These are phyloP conservation scores for Sonneratia caseolaris DNA, from an alignment of 345 rosid genomes.

Conservation along the genomic window DNA sequence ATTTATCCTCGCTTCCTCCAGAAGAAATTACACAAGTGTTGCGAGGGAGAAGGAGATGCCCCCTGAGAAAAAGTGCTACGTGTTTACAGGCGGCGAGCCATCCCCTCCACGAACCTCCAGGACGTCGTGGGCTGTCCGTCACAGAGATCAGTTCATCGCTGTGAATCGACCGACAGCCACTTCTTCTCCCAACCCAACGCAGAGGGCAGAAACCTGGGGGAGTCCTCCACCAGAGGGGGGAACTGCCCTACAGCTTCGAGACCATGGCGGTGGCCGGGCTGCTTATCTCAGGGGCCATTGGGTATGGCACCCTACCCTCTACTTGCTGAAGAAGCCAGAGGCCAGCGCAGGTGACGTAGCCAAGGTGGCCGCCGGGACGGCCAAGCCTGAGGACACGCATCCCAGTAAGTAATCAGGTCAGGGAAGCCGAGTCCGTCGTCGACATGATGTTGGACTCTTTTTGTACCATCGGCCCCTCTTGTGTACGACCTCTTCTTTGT, in stretches of 20 bases:
- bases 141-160: background rate
- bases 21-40: background rate
- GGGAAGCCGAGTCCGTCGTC: background rate
- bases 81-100: background rate
- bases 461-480: background rate
- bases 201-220: too few species aligned
- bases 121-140: background rate
- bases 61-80: background rate
- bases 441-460: background rate
- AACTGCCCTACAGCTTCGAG: conserved; percentile 40
- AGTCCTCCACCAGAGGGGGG: conserved; percentile 56
- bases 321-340: conserved; percentile 48
- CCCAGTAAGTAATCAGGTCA: conserved; percentile 33
- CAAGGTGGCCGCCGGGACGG: conserved; percentile 30
- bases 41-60: background rate
- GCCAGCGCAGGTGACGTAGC: conserved; percentile 47
- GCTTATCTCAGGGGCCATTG: conserved; percentile 35
- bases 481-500: background rate
- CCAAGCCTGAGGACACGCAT: conserved; percentile 42
- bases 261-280: conserved; percentile 47
- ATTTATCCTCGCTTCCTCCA: background rate
- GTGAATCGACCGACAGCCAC: background rate
- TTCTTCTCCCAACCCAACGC: too few species aligned
- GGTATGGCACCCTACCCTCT: conserved; percentile 36
- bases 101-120: background rate